Base-by-base conservation (phyloP, 2,329 filamentous ascomycete genomes). In the Colletotrichum horii region DNA sequence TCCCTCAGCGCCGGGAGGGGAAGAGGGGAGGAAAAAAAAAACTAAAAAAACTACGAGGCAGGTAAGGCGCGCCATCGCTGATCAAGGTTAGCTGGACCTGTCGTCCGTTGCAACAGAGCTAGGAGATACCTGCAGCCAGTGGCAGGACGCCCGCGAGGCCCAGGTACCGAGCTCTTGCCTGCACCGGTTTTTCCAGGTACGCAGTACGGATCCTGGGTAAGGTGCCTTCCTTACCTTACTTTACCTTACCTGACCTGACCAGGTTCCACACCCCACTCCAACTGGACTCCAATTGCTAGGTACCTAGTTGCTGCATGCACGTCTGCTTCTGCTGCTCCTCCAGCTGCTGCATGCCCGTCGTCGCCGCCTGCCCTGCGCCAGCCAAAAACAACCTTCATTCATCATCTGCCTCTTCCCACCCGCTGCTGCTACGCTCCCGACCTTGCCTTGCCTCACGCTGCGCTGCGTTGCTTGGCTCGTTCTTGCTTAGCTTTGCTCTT, bases 321-420 rank as follows among this genome's bases (percentile, higher is more conserved):
- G 43, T 52, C 43, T 22, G 43, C 32, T 65, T 34, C 30, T 43
- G 38, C 36, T n/a, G 5, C 38, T 43, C 8, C 38, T 43, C 3
- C 38, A 12, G 19, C 43, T 48, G 43, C 43, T 52, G 43, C 43
- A 52, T 52, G 43, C 43, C 43, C 43, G 43, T 52, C 43, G 43
- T n/a, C 43, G 43, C 43, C 43, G 43, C 3, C 43, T 61, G 56
- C 70, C 66, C 66, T 52, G 43, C 43, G n/a, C 58, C 66, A 28
- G 68, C 71, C 60, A 64, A 64, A 72, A 62, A 58, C 73, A 64
- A 66, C 48, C 55, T 67, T 75, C 72, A 66, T 75, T 75, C 72
- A 75, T 71, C 71, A 74, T 70, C 62, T 28, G 32, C 26, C 43
- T 58, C 34, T 32, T 58, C 66, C 58, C 70, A 62, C 56, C 48